phyloP scores from a whole-genome alignment of 129 eudicot genomes.

The Escallonia herrerae region DNA sequence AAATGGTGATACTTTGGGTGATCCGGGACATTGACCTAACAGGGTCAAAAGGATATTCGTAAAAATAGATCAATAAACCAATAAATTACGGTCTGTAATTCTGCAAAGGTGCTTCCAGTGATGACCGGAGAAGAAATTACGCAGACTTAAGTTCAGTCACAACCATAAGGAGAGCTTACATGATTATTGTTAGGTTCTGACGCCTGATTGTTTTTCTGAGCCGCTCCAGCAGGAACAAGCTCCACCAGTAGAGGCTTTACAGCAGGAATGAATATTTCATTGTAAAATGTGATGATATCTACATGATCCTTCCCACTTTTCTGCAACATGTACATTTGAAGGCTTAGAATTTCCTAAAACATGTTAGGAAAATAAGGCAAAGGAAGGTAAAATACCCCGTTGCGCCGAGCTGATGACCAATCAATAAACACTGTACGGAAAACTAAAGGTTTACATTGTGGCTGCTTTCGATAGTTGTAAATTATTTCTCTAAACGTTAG shows the following conservation, averaged over 20 bases:
- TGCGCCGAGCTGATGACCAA: slow-evolving; percentile 50
- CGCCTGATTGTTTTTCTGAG: slow-evolving; percentile 35
- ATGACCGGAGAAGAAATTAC: background rate
- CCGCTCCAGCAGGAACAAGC: slow-evolving; percentile 53
- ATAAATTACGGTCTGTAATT: too few species aligned
- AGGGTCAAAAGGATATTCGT: background rate
- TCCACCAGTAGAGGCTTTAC: slow-evolving; percentile 84
- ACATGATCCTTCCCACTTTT: slow-evolving; percentile 79
- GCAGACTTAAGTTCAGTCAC: background rate
- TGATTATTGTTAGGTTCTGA: slow-evolving; percentile 49
- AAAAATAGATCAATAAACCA: background rate
- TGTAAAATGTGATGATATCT: slow-evolving; percentile 86
- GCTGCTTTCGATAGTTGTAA: slow-evolving; percentile 76
- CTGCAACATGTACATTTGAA: slow-evolving; percentile 40
- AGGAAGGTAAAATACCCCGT: slow-evolving; percentile 36
- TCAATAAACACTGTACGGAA: slow-evolving; percentile 83
- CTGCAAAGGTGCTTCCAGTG: background rate
- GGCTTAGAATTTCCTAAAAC: slow-evolving; percentile 1
- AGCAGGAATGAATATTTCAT: slow-evolving; percentile 74
- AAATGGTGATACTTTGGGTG: slow-evolving; percentile 76
- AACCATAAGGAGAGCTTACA: slow-evolving; percentile 27
- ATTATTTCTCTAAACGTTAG: slow-evolving; percentile 86
- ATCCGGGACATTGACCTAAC: slow-evolving; percentile 73
- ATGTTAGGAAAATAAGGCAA: background rate
- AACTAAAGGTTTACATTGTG: slow-evolving; percentile 93